Evolutionary conservation across 495 filamentous ascomycete species (phyloP), one percentile per base, ranked within the genome.

Genomic region (Xanthoparmelia taractica): DNA sequence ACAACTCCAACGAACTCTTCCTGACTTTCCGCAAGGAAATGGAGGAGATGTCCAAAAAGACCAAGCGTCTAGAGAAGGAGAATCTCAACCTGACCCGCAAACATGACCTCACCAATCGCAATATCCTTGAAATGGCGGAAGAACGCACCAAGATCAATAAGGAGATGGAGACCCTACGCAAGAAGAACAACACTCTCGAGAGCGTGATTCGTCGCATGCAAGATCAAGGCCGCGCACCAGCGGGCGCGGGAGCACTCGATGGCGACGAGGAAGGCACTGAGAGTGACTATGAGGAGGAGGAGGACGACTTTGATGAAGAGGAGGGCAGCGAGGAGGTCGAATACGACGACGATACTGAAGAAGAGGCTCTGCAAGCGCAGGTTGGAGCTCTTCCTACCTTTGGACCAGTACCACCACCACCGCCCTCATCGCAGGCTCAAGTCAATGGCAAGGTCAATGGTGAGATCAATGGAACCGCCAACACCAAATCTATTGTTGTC

Each of bases 41-140:
- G 95, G 94, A 98, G 76, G 94, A 97, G 72, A 97, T 97, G 95
- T 96, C 92, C 0, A 97, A 97, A 78, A 97, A 97, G 79, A 97
- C 94, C 7, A 97, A 97, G 73, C 87, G 94, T 20, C 80, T 98
- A 33, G 94, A 98, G 73, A 96, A 96, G 73, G 95, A 98, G 70
- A 98, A 98, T 68, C 85, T 92, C 65, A 87, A 84, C 37, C 84
- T 96, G 41, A 95, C 90, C 61, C 83, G 94, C 61, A 97, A 96
- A 74, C 92, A 96, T 71, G 91, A 97, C 67, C 84, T 89, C 43
- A 95, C 93, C 12, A 96, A 93, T 69, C 87, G 86, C 65, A 97
- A 96, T 73, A 97, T 98, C 71, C 80, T 97, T 38, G 89, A 96
- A 75, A 97, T 98, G 95, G 94, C 94, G 11, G 94, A 97, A 74